Base-by-base conservation (phyloP, 73 alveolate genomes). In the Symbiodinium pilosum region DNA sequence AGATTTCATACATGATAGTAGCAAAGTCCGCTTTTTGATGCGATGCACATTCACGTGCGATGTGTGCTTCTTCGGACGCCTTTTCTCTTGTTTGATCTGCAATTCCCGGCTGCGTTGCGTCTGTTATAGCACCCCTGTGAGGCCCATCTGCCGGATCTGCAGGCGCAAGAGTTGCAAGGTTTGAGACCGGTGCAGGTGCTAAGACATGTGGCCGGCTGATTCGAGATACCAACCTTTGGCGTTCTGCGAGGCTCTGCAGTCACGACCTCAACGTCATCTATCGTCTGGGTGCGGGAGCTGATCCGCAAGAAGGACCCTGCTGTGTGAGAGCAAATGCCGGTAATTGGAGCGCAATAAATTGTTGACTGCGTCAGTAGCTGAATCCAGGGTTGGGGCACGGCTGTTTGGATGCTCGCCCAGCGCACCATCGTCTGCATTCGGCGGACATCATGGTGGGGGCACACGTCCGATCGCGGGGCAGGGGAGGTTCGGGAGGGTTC, bases 341-440 rank as follows among this genome's bases (percentile, higher is more conserved):
- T 16, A 56, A 30, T 47, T 56, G 75, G 75, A 56, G 75, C 75
- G 75, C 75, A 20, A 56, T 30, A 4, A 16, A 56, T 56, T 34
- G 32, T 11, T 56, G 32, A 20, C 75, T 51, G 68, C 16, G 28
- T 56, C 75, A 56, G 75, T 56, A 56, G 75, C 75, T 56, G 75
- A 56, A 20, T 56, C 75, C 14, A 56, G 73, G 73, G 73, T 56
- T 56, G 73, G 73, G 73, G 73, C 73, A 56, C n/a, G 73, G 34
- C 73, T 56, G 73, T 56, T 56, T 56, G 73, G 73, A 56, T 32
- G 73, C 73, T 56, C 73, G 73, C 73, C 73, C 73, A 32, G 73
- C 73, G 73, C 73, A 56, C 73, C 73, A 56, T 56, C 73, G 73
- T 56, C 73, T 26, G 73, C n/a, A 56, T 26, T 3, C 34, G 73